Conservation (phyloP, 306 rosid genomes). For the Pyrus betulifolia region DNA sequence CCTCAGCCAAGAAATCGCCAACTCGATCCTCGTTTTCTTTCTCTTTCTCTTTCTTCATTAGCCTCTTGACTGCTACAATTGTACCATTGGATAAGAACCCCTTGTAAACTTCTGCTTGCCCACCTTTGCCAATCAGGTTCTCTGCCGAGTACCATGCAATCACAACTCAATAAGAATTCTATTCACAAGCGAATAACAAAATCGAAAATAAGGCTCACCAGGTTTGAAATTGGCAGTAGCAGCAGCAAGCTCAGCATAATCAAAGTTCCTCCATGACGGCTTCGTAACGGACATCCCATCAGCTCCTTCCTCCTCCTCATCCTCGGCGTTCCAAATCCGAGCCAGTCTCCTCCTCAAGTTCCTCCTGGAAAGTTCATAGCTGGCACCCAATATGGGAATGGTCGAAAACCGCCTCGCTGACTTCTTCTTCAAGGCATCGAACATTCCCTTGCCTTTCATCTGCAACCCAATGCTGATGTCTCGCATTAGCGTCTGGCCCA, state of each 20-base stretch:
- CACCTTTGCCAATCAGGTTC: conserved; percentile 86
- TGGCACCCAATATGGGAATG: conserved; percentile 39
- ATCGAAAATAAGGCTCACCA: conserved; percentile 25
- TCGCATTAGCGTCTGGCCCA: not conserved
- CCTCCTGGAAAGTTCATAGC: conserved; percentile 40
- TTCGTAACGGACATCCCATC: conserved; percentile 39
- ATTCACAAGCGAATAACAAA: not conserved
- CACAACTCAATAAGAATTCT: not conserved
- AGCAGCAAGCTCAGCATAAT: conserved; percentile 48
- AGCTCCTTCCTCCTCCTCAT: not conserved
- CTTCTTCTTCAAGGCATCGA: conserved; percentile 57
- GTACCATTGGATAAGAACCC: conserved; percentile 61
- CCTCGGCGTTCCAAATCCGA: conserved; percentile 61
- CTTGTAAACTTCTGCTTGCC: conserved; percentile 90
- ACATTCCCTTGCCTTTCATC: conserved; percentile 47
- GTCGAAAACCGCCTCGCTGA: conserved; percentile 39
- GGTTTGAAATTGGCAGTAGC: conserved; percentile 62
- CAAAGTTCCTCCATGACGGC: conserved; percentile 84
- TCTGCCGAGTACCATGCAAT: conserved; percentile 25
- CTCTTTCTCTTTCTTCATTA: conserved; percentile 54
- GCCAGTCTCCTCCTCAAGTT: conserved; percentile 47
- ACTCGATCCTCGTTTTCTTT: conserved; percentile 59
- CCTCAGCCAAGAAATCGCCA: conserved; percentile 75
- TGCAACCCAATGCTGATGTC: conserved; percentile 24
- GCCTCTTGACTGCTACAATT: conserved; percentile 74